These are phyloP conservation scores for Lenzites betulinus DNA, from an alignment of 768 basidiomycete species.

Conservation along the genomic window DNA sequence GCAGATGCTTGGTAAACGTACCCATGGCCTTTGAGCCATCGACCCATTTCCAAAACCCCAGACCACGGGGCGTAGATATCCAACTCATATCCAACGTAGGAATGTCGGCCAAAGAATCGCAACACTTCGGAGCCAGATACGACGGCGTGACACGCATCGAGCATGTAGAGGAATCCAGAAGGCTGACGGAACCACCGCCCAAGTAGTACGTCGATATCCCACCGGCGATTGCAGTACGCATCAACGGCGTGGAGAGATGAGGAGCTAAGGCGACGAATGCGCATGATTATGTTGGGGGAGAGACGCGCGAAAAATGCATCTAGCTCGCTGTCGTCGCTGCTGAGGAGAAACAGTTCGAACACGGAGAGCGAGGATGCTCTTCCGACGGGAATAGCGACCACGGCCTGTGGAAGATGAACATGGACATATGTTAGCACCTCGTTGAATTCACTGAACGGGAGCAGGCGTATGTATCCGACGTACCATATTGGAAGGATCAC, in stretches of 20 bases:
- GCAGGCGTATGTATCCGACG: too few species aligned
- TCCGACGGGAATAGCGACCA: neutral
- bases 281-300: neutral
- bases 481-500: too few species aligned
- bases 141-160: neutral
- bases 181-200: neutral
- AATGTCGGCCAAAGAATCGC: neutral
- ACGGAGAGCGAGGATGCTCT: neutral
- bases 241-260: neutral
- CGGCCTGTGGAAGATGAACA: too few species aligned
- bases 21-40: neutral
- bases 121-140: neutral
- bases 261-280: neutral
- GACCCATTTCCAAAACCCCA: neutral
- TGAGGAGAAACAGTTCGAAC: neutral
- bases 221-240: neutral
- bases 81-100: neutral
- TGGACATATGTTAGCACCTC: too few species aligned
- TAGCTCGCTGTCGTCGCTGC: neutral
- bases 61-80: neutral
- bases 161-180: neutral
- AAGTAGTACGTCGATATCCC: neutral
- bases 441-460: too few species aligned
- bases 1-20: neutral
- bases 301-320: neutral